These are phyloP conservation scores for Globisporangium perplexum DNA, from an alignment of 352 stramenopile genomes.

Conservation along the genomic window DNA sequence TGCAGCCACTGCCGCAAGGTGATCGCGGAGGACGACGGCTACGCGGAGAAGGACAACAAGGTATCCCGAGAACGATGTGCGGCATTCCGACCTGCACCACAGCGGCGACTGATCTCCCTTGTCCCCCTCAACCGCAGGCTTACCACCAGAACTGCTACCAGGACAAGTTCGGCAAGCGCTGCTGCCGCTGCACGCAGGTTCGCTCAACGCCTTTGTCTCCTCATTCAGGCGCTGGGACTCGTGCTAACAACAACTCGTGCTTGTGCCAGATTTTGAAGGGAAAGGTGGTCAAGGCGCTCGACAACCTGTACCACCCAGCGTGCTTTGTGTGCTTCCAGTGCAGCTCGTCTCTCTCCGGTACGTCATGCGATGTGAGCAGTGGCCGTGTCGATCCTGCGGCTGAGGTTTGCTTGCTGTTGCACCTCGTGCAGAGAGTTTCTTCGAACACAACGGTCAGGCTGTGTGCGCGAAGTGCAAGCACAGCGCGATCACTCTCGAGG, in stretches of 20 bases:
- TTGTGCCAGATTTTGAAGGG: constrained; percentile 52
- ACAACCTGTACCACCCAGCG: constrained; percentile 80
- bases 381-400: constrained; percentile 3
- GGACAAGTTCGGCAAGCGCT: constrained; percentile 72
- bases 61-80: constrained; percentile 15
- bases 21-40: constrained; percentile 75
- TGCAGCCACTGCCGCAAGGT: constrained; percentile 65
- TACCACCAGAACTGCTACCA: constrained; percentile 83
- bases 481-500: constrained; percentile 47
- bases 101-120: too few species aligned
- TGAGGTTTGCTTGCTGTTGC: not conserved
- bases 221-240: not conserved
- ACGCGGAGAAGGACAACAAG: constrained; percentile 78
- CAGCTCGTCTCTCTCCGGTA: constrained; percentile 70
- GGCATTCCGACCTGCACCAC: not conserved
- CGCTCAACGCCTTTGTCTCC: not conserved
- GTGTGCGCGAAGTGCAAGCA: constrained; percentile 80
- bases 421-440: constrained; percentile 65
- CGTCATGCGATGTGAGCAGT: not conserved
- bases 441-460: constrained; percentile 68
- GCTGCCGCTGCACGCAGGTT: constrained; percentile 68
- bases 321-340: constrained; percentile 82
- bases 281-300: constrained; percentile 81
- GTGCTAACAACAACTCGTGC: not conserved
- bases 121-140: constrained; percentile 20